A percentile compares a stretch with the other conserved stretches of the same genome.
Conservation (phyloP, 2,329 filamentous ascomycete genomes). For the Zymoseptoria pseudotritici region DNA sequence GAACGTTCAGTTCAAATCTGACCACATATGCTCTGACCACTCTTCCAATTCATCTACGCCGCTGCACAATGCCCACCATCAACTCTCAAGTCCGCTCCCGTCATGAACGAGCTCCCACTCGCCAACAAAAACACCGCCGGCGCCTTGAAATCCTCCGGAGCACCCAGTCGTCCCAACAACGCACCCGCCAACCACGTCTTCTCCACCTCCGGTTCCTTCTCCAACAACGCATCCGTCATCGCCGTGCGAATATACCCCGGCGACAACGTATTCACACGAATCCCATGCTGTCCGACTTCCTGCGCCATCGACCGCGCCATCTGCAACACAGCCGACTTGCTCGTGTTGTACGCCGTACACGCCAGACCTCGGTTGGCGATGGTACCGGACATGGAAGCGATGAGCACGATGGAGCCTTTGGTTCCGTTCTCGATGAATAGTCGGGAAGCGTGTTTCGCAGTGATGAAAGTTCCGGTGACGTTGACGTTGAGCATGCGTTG, state of each 20-base stretch:
- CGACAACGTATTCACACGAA: slow-evolving; percentile 28
- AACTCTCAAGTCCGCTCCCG: slow-evolving; percentile 59
- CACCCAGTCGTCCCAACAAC: slow-evolving; percentile 47
- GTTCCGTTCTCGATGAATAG: slow-evolving; percentile 27
- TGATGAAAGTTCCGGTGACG: slow-evolving; percentile 31
- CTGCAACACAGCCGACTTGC: slow-evolving; percentile 49
- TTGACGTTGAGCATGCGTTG: slow-evolving; percentile 33
- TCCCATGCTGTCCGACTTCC: slow-evolving; percentile 41
- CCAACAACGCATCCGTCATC: slow-evolving; percentile 29
- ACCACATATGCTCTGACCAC: background rate
- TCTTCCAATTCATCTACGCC: slow-evolving; percentile 3
- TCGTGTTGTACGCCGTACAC: slow-evolving; percentile 46
- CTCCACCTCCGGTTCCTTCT: slow-evolving; percentile 44
- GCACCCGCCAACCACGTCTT: slow-evolving; percentile 48
- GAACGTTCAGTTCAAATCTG: background rate
- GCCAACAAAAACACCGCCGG: slow-evolving; percentile 62
- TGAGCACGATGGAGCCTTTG: slow-evolving; percentile 32
- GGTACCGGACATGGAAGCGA: slow-evolving; percentile 33
- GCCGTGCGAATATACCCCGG: slow-evolving; percentile 32
- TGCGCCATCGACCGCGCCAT: slow-evolving; percentile 46
- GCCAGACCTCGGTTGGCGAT: slow-evolving; percentile 39
- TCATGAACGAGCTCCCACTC: slow-evolving; percentile 64
- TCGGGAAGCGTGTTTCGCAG: slow-evolving; percentile 28
- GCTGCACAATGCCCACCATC: slow-evolving; percentile 56
- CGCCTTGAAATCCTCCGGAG: slow-evolving; percentile 53